Percentiles rank a stretch among this genome's conserved stretches.
These are phyloP conservation scores for Candida albicans DNA, from an alignment of 1,139 yeast species.

Conservation along the genomic window DNA sequence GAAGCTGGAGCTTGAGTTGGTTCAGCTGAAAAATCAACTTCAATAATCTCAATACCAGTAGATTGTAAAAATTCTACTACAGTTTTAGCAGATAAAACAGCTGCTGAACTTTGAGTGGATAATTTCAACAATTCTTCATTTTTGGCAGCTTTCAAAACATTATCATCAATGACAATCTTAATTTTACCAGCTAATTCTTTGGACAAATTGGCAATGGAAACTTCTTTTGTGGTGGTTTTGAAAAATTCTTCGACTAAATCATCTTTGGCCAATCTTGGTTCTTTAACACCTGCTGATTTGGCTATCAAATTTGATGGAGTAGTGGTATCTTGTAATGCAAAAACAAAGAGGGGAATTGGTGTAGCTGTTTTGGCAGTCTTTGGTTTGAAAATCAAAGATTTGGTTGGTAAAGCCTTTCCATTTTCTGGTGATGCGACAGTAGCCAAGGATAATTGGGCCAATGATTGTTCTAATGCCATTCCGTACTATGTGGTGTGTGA, in stretches of 20 bases:
- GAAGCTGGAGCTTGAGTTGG: slow-evolving; percentile 43
- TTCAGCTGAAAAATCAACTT: slow-evolving; percentile 59
- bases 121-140: slow-evolving; percentile 53
- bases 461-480: slow-evolving; percentile 57
- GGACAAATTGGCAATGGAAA: slow-evolving; percentile 60
- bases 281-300: slow-evolving; percentile 69
- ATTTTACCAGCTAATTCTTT: slow-evolving; percentile 60
- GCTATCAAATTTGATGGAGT: slow-evolving; percentile 73
- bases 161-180: slow-evolving; percentile 64
- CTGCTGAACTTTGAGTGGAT: slow-evolving; percentile 59
- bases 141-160: slow-evolving; percentile 40
- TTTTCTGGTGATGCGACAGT: slow-evolving; percentile 38
- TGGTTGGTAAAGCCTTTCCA: slow-evolving; percentile 51
- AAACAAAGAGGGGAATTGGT: slow-evolving; percentile 80
- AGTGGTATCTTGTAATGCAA: slow-evolving; percentile 69
- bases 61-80: slow-evolving; percentile 53
- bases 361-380: slow-evolving; percentile 81
- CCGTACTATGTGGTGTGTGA: too few species aligned
- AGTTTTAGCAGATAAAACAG: slow-evolving; percentile 53
- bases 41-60: slow-evolving; percentile 54
- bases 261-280: slow-evolving; percentile 84
- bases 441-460: slow-evolving; percentile 57
- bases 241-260: slow-evolving; percentile 73
- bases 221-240: slow-evolving; percentile 61
- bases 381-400: slow-evolving; percentile 85